Conservation (phyloP, 768 basidiomycete species). For the Neoboletus magnificus region DNA sequence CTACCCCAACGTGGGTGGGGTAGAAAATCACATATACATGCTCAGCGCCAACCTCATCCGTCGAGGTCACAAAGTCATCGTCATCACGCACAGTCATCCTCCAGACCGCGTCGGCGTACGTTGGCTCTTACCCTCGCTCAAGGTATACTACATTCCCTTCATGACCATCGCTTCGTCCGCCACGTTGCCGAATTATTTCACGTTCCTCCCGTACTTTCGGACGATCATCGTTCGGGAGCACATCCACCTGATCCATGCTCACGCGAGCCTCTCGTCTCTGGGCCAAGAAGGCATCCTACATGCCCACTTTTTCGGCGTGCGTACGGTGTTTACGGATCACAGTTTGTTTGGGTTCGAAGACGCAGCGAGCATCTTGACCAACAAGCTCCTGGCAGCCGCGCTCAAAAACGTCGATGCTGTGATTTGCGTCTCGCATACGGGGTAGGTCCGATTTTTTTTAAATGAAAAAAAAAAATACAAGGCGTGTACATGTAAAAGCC, state of each 20-base stretch:
- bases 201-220: conserved; percentile 87
- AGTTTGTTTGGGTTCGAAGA: conserved; percentile 96
- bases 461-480: not conserved
- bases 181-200: conserved; percentile 91
- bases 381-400: conserved; percentile 86
- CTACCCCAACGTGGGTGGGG: conserved; percentile 89
- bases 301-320: conserved; percentile 79
- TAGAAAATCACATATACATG: conserved; percentile 96
- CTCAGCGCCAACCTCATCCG: conserved; percentile 78
- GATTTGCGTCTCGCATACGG: conserved; percentile 95
- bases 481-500: not conserved
- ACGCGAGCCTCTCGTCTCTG: conserved; percentile 85
- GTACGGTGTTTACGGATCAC: conserved; percentile 96
- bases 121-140: conserved; percentile 82
- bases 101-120: conserved; percentile 85
- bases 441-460: conserved; percentile 46
- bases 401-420: conserved; percentile 90
- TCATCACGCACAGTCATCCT: conserved; percentile 90
- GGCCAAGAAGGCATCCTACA: conserved; percentile 93
- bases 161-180: conserved; percentile 87
- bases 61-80: conserved; percentile 88
- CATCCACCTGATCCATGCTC: conserved; percentile 85
- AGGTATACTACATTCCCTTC: conserved; percentile 94
- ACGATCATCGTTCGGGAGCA: conserved; percentile 84
- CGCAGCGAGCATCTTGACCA: conserved; percentile 94